A percentile compares a stretch with the other conserved stretches of the same genome.
phyloP scores from a whole-genome alignment of 495 filamentous ascomycete genomes.

The Bathelium albidoporum region DNA sequence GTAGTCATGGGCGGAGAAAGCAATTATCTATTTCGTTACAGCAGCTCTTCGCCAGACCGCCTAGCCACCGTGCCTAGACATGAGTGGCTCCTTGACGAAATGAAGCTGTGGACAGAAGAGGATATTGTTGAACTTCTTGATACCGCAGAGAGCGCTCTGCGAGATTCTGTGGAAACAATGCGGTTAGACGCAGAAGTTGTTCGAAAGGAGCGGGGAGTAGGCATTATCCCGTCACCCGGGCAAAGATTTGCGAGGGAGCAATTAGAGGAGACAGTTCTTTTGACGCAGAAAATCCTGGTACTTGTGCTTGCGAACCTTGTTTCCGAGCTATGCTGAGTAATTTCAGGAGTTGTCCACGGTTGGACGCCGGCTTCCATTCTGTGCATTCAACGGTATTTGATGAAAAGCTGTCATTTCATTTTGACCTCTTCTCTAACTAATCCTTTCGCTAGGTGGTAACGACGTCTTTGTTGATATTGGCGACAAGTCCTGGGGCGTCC shows the following conservation, averaged over 20 bases:
- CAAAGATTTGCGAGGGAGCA: constrained; percentile 72
- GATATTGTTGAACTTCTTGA: constrained; percentile 73
- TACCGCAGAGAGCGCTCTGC: constrained; percentile 71
- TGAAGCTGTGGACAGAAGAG: constrained; percentile 70
- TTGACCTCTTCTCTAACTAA: background rate
- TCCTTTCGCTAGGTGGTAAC: constrained; percentile 53
- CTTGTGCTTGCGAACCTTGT: too few species aligned
- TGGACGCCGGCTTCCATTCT: constrained; percentile 71
- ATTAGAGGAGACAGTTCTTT: constrained; percentile 90
- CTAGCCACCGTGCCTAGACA: constrained; percentile 53
- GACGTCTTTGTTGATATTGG: constrained; percentile 99
- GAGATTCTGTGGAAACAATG: constrained; percentile 66
- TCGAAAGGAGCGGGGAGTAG: constrained; percentile 88
- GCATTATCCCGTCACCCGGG: constrained; percentile 60
- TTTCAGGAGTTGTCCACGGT: constrained; percentile 57
- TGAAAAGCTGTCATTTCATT: constrained; percentile 8
- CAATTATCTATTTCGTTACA: constrained; percentile 79
- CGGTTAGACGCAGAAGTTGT: constrained; percentile 65
- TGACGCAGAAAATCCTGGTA: constrained; percentile 74
- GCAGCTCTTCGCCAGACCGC: constrained; percentile 39
- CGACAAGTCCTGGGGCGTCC: constrained; percentile 91
- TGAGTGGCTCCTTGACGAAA: constrained; percentile 78
- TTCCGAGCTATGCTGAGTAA: background rate
- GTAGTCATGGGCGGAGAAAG: constrained; percentile 81
- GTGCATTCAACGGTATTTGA: constrained; percentile 76